Evolutionary conservation across 2,329 filamentous ascomycete genomes (phyloP).

Genomic region (Ophiostoma angusticollis): DNA sequence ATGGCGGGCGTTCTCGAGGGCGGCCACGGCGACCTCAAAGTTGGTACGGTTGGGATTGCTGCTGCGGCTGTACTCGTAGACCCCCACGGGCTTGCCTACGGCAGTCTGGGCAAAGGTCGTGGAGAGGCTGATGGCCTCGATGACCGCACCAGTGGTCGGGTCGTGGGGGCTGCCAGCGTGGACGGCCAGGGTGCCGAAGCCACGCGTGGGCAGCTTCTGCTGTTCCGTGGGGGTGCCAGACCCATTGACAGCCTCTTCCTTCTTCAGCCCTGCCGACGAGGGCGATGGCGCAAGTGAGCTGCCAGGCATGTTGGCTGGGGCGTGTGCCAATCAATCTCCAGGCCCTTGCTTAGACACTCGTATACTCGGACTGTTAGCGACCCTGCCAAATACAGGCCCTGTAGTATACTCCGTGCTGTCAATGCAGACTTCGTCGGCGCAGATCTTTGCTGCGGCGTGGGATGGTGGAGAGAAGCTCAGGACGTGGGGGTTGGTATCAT

Average conservation of each 20-base stretch:
- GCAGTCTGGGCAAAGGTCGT: constrained; percentile 90
- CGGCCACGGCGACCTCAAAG: constrained; percentile 84
- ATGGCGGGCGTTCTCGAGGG: constrained; percentile 82
- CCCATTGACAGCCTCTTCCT: background rate
- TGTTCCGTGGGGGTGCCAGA: background rate
- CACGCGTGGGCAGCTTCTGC: constrained; percentile 51
- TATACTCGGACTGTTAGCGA: too few relatives aligned
- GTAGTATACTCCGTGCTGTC: too few relatives aligned
- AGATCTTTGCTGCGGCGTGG: too few relatives aligned
- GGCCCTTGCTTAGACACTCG: too few relatives aligned
- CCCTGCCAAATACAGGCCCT: too few relatives aligned
- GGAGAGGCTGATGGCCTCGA: constrained; percentile 88
- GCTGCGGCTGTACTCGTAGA: constrained; percentile 86
- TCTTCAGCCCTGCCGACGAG: background rate
- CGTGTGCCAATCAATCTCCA: too few relatives aligned
- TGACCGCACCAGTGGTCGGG: constrained; percentile 84
- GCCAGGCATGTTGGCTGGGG: constrained; percentile 4
- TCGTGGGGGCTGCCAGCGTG: constrained; percentile 89
- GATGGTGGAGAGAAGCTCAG: too few relatives aligned
- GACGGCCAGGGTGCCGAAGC: constrained; percentile 87
- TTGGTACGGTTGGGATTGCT: constrained; percentile 92
- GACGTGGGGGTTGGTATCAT: too few relatives aligned
- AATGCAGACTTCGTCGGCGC: too few relatives aligned
- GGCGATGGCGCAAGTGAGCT: background rate
- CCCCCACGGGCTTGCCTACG: constrained; percentile 76